A percentile compares a stretch with the other conserved stretches of the same genome.
phyloP scores from a whole-genome alignment of 768 basidiomycete genomes.

The Udeniomyces megalosporus region DNA sequence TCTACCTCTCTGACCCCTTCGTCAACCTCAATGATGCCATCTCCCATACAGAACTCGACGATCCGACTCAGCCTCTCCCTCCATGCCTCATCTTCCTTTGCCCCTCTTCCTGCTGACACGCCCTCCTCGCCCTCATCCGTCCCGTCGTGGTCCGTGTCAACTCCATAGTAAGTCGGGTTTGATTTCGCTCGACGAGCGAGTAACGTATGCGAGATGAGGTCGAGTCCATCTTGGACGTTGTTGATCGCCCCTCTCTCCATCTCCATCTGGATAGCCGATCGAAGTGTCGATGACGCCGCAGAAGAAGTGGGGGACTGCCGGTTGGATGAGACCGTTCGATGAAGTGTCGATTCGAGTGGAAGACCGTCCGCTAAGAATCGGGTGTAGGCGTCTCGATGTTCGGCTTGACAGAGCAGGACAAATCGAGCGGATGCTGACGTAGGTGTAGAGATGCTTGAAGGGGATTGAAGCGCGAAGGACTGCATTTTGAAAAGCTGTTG shows the following conservation, averaged over 20 bases:
- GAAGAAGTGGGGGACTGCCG: no score
- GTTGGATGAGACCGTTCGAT: slow-evolving; percentile 34
- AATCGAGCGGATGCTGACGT: slow-evolving; percentile 38
- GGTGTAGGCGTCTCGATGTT: slow-evolving; percentile 61
- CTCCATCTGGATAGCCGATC: slow-evolving; percentile 27
- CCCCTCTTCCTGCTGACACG: neutral
- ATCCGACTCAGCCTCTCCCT: slow-evolving; percentile 1
- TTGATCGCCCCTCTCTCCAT: slow-evolving; percentile 24
- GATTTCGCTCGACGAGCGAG: slow-evolving; percentile 49
- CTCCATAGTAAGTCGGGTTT: slow-evolving; percentile 67
- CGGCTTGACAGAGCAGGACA: slow-evolving; percentile 75
- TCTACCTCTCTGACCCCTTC: neutral
- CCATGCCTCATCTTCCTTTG: neutral
- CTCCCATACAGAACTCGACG: slow-evolving; percentile 7
- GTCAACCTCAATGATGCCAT: neutral
- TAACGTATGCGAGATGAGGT: slow-evolving; percentile 66
- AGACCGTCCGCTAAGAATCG: slow-evolving; percentile 77
- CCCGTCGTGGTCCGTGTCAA: no score
- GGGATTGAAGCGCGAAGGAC: slow-evolving; percentile 55
- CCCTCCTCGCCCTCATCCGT: neutral
- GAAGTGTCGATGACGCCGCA: neutral
- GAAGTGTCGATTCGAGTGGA: slow-evolving; percentile 67
- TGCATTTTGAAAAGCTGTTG: slow-evolving; percentile 84
- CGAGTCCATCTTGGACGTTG: slow-evolving; percentile 52
- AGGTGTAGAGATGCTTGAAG: slow-evolving; percentile 25